Percentiles rank a stretch among this genome's conserved stretches.
These are phyloP conservation scores for Albizia julibrissin DNA, from an alignment of 306 rosid species.

Conservation along the genomic window DNA sequence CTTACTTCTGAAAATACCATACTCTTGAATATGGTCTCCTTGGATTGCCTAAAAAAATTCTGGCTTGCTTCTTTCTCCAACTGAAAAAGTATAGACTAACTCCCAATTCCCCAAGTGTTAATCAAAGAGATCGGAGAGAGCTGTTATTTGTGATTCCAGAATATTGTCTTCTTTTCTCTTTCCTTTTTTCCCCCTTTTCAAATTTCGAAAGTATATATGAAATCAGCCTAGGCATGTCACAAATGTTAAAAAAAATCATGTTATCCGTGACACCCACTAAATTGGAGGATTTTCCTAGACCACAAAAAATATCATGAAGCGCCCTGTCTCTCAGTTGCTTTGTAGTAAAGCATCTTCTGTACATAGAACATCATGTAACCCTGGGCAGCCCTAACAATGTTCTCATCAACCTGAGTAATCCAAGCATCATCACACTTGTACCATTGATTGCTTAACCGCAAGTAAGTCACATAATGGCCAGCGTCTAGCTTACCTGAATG, in stretches of 20 bases:
- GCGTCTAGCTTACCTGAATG: conserved; percentile 90
- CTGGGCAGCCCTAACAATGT: conserved; percentile 87
- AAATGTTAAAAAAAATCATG: conserved; percentile 31
- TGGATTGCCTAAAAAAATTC: conserved; percentile 72
- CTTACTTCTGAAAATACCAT: conserved; percentile 34
- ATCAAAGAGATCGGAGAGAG: conserved; percentile 31
- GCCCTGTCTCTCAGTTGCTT: conserved; percentile 69
- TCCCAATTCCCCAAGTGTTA: conserved; percentile 12
- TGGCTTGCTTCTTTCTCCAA: conserved; percentile 58
- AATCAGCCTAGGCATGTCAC: conserved; percentile 44
- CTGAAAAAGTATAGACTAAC: conserved; percentile 39
- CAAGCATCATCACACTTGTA: conserved; percentile 95
- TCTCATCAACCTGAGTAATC: conserved; percentile 86
- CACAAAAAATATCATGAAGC: conserved; percentile 39
- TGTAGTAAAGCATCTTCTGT: conserved; percentile 89
- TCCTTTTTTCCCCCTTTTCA: not conserved
- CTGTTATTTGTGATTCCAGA: conserved; percentile 5
- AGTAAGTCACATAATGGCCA: conserved; percentile 87
- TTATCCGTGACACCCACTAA: conserved; percentile 39
- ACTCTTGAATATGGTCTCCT: conserved; percentile 38
- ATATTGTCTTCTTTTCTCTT: conserved; percentile 17
- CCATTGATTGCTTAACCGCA: conserved; percentile 82
- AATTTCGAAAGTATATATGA: conserved; percentile 31
- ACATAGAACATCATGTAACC: conserved; percentile 96
- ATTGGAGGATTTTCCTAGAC: conserved; percentile 24